Evolutionary conservation across 257 asterid genomes (phyloP), one percentile per base, ranked within the genome.

Genomic region (Gentiana macrophylla): DNA sequence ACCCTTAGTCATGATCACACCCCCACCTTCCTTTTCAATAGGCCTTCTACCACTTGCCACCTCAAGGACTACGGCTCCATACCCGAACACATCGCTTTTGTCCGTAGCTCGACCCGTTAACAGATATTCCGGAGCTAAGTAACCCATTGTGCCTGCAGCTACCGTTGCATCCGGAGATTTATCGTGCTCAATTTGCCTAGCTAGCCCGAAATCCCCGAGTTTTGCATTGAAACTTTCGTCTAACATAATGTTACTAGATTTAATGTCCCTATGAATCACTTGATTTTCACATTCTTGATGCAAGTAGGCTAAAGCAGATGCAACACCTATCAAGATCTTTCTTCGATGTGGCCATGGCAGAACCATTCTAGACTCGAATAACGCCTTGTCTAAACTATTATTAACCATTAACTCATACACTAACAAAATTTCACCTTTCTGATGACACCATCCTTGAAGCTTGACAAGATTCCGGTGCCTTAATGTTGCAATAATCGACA

Each of bases 111-210:
- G 59, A 2, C 96, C 96, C 0, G 91, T 86, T 52, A 84, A 61
- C 69, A 86, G 70, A 61, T 86, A 86, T 62, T 86, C 96, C 0
- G 96, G 96, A 12, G 96, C 96, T 49, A 86, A 66, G 59, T 86
- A 86, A 2, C 96, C 96, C 96, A 86, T 86, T 46, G 96, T 86
- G 1, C 94, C 96, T 0, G 96, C 96, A 1, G 96, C 96, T 45
- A 76, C 86, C 2, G 96, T 86, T 0, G 85, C 86, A 45, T 86
- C 94, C 0, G 94, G 96, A 2, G 96, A 86, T 49, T 79, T 81
- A 7, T 86, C 86, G 59, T 86, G 96, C 72, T 79, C 96, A 6
- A 75, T 67, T 63, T 75, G 83, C 50, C 94, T 66, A 1, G 96
- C 96, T 59, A 86, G 63, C 35, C 96, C 96, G 5, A 86, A 86